Percentiles rank a stretch among this genome's conserved stretches.
These are phyloP conservation scores for Rhodamnia rubescens DNA, from an alignment of 345 rosid genomes.

Conservation along the genomic window DNA sequence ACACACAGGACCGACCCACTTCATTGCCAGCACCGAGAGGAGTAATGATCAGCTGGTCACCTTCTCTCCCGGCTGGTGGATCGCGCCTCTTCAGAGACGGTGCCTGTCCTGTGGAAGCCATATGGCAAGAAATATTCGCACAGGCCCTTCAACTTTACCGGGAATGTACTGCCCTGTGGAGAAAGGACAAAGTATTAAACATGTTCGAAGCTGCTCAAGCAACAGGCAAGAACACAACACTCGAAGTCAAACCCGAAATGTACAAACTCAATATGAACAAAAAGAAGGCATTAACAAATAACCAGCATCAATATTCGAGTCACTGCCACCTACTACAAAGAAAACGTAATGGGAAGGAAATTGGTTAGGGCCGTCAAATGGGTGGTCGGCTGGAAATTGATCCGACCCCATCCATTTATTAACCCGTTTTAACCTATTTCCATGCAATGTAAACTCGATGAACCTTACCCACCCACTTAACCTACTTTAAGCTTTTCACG, in stretches of 20 bases:
- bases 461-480: too few species aligned
- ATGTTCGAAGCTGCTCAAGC: background rate
- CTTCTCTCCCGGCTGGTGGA: conserved; percentile 46
- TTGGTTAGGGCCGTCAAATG: too few species aligned
- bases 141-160: background rate
- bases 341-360: background rate
- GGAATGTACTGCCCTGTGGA: background rate
- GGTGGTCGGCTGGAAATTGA: too few species aligned
- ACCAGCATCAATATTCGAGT: background rate
- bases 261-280: background rate
- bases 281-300: background rate
- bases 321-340: background rate
- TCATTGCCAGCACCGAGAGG: conserved; percentile 88
- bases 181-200: background rate
- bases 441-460: too few species aligned
- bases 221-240: background rate
- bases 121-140: background rate
- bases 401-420: too few species aligned
- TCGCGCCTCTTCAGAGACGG: conserved; percentile 61
- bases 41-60: conserved; percentile 60
- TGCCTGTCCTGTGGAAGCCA: conserved; percentile 44
- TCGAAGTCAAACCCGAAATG: background rate
- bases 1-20: conserved; percentile 87
- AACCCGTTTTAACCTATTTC: too few species aligned
- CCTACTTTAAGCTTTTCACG: too few species aligned